Evolutionary conservation across 495 filamentous ascomycete genomes (phyloP).

Genomic region (Trichoderma gamsii): DNA sequence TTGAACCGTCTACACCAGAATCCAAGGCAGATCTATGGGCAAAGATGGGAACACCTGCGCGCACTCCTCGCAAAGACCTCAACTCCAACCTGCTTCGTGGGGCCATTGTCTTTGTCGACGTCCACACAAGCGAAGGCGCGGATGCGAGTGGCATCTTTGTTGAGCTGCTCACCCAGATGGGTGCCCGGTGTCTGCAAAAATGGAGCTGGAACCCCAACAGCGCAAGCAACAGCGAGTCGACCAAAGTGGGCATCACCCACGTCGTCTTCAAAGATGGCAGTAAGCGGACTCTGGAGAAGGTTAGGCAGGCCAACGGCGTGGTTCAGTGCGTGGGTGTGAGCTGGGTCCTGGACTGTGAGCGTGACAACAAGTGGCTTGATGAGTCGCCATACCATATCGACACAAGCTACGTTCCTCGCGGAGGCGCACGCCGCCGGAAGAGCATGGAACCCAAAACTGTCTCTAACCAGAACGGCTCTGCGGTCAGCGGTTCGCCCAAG

Average conservation of each 20-base stretch:
- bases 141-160: conserved; percentile 80
- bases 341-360: conserved; percentile 84
- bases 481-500: conserved; percentile 34
- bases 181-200: conserved; percentile 71
- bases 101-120: conserved; percentile 83
- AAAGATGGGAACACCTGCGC: conserved; percentile 47
- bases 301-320: conserved; percentile 63
- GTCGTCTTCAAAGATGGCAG: conserved; percentile 94
- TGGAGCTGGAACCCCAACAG: conserved; percentile 76
- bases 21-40: conserved; percentile 43
- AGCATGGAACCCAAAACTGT: conserved; percentile 85
- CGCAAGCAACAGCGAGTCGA: conserved; percentile 27
- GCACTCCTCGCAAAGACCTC: conserved; percentile 46
- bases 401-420: conserved; percentile 64
- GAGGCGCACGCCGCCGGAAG: conserved; percentile 73
- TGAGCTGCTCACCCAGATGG: conserved; percentile 75
- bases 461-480: conserved; percentile 63
- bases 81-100: conserved; percentile 55
- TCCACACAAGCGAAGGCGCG: conserved; percentile 83
- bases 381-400: conserved; percentile 66
- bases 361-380: conserved; percentile 69
- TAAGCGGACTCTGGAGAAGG: conserved; percentile 80
- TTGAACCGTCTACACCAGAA: conserved; percentile 25
- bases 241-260: conserved; percentile 81
- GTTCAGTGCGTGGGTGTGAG: conserved; percentile 80